phyloP scores from a whole-genome alignment of 352 stramenopile genomes.

The Phytopythium montanum region DNA sequence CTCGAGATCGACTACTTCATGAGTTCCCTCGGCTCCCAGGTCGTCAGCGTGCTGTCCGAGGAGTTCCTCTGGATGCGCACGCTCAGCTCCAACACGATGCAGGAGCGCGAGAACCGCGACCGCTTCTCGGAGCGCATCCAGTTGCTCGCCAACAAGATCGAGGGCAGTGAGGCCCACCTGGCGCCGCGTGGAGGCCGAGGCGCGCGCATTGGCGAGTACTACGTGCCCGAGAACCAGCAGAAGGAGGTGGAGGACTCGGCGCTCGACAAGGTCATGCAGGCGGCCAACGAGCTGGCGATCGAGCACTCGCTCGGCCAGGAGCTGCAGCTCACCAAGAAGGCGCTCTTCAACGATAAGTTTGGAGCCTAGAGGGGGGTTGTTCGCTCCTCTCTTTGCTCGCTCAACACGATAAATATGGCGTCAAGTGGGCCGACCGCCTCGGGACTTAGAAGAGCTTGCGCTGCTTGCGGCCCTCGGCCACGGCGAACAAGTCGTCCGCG shows the following conservation, averaged over 20 bases:
- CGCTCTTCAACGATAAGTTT: slow-evolving; percentile 83
- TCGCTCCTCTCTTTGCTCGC: neutral
- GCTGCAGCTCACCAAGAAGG: slow-evolving; percentile 81
- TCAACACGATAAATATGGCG: slow-evolving; percentile 8
- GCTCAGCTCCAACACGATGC: slow-evolving; percentile 88
- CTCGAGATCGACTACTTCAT: slow-evolving; percentile 98
- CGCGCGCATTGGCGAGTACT: slow-evolving; percentile 82
- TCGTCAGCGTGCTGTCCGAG: slow-evolving; percentile 92
- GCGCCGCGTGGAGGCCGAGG: slow-evolving; percentile 42
- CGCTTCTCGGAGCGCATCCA: slow-evolving; percentile 89
- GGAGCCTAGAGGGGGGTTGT: slow-evolving; percentile 11
- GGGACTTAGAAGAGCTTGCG: slow-evolving; percentile 39
- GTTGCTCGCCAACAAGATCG: slow-evolving; percentile 79
- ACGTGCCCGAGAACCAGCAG: slow-evolving; percentile 80
- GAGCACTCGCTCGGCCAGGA: slow-evolving; percentile 79
- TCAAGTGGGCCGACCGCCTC: neutral
- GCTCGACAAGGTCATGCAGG: slow-evolving; percentile 86
- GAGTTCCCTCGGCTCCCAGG: slow-evolving; percentile 86
- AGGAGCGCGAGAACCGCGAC: slow-evolving; percentile 88
- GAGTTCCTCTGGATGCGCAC: slow-evolving; percentile 93
- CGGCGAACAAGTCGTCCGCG: slow-evolving; percentile 79
- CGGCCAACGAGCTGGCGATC: slow-evolving; percentile 83
- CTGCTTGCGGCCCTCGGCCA: slow-evolving; percentile 57
- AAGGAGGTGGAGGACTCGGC: slow-evolving; percentile 74
- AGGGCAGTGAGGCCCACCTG: slow-evolving; percentile 66